These are phyloP conservation scores for Mycena indigotica DNA, from an alignment of 768 basidiomycete species.

Conservation along the genomic window DNA sequence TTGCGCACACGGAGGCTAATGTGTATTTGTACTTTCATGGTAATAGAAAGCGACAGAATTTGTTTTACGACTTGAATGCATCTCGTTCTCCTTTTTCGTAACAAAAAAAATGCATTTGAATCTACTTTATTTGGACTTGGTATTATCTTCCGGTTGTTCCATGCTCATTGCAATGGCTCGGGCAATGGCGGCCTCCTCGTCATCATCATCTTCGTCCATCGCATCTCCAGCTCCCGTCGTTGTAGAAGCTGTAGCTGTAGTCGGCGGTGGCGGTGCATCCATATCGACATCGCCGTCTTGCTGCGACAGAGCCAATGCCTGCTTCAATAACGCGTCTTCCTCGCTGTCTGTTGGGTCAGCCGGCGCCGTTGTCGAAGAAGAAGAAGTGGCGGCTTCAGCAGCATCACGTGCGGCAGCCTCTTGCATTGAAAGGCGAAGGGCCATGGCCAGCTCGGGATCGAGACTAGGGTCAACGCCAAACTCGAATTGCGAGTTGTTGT, in stretches of 20 bases:
- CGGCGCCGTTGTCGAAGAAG: conserved; percentile 32
- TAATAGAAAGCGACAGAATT: not conserved
- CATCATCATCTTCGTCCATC: conserved; percentile 71
- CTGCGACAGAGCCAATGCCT: conserved; percentile 77
- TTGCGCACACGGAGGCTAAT: conserved; percentile 1
- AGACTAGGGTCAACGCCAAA: conserved; percentile 94
- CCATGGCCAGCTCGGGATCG: conserved; percentile 97
- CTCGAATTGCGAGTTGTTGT: conserved; percentile 57
- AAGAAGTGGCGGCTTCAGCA: conserved; percentile 47
- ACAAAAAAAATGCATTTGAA: not conserved
- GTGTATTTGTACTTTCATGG: not conserved
- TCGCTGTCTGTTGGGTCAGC: conserved; percentile 62
- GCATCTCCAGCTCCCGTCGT: conserved; percentile 32
- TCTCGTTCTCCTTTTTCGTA: not conserved
- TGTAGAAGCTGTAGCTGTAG: conserved; percentile 10
- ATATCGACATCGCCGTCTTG: conserved; percentile 58
- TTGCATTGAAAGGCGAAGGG: conserved; percentile 95
- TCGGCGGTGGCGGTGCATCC: conserved; percentile 23
- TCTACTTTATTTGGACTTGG: not conserved
- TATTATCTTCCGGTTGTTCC: conserved; percentile 31
- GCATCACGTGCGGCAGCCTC: conserved; percentile 83
- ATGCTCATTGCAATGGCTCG: conserved; percentile 97
- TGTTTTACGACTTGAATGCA: not conserved
- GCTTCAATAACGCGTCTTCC: conserved; percentile 75
- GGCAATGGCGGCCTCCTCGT: conserved; percentile 87